Evolutionary conservation across 441 rosid genomes (phyloP).

Genomic region (Erodium texanum): DNA sequence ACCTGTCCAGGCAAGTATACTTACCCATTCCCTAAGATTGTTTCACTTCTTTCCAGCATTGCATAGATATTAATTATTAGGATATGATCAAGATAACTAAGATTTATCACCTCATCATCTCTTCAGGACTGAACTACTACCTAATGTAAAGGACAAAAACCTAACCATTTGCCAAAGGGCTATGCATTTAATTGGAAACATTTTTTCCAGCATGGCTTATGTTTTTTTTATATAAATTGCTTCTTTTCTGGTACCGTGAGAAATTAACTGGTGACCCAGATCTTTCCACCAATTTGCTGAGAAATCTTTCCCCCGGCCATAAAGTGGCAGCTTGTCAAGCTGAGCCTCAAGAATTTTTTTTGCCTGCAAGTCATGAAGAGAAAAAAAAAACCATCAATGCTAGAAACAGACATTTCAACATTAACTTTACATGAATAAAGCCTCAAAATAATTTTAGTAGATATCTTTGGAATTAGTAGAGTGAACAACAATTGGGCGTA

Average conservation of each 20-base stretch:
- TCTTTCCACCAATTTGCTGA: slow-evolving; percentile 47
- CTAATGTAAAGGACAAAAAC: background rate
- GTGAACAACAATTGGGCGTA: too few relatives aligned
- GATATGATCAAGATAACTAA: background rate
- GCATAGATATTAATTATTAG: too few relatives aligned
- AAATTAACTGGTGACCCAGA: slow-evolving; percentile 34
- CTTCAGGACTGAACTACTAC: background rate
- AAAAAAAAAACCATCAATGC: slow-evolving; percentile 8
- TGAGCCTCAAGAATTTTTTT: slow-evolving; percentile 33
- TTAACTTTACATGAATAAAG: too few relatives aligned
- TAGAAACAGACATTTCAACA: slow-evolving; percentile 7
- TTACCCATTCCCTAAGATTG: background rate
- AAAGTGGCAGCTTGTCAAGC: slow-evolving; percentile 44
- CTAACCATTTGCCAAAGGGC: background rate
- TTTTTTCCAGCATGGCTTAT: background rate
- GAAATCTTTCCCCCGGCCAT: slow-evolving; percentile 42
- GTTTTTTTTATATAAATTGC: background rate
- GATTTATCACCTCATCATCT: background rate
- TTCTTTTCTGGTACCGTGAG: slow-evolving; percentile 23
- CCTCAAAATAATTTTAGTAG: too few relatives aligned
- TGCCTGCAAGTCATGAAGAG: slow-evolving; percentile 23
- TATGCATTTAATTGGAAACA: background rate
- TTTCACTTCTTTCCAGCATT: background rate
- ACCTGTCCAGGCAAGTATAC: background rate
- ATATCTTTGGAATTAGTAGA: too few relatives aligned